phyloP scores from a whole-genome alignment of 305 asterid species.

The Rubia peregrina region DNA sequence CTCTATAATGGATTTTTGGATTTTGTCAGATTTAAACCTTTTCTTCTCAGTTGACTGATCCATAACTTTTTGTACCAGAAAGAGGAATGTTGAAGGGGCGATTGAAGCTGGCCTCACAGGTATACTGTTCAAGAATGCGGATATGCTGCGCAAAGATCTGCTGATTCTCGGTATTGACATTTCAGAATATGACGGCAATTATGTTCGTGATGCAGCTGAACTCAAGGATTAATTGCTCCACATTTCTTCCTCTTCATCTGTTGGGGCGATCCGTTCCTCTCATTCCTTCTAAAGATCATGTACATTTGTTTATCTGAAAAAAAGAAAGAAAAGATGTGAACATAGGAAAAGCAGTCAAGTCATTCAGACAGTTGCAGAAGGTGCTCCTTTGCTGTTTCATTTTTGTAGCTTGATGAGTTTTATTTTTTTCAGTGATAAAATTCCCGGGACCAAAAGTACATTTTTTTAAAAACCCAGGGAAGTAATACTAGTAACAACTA shows the following conservation, averaged over 20 bases:
- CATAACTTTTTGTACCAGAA: slow-evolving; percentile 31
- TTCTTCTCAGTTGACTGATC: neutral
- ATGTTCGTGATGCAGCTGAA: slow-evolving; percentile 21
- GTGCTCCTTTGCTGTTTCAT: neutral
- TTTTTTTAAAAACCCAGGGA: too few relatives aligned
- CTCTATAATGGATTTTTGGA: neutral
- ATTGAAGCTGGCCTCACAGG: slow-evolving; percentile 52
- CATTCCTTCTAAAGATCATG: neutral
- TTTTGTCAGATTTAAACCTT: neutral
- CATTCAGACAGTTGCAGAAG: neutral
- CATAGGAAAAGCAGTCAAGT: neutral
- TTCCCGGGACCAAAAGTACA: too few relatives aligned
- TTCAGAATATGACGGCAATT: slow-evolving; percentile 13
- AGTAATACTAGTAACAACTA: too few relatives aligned
- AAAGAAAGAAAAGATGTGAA: neutral
- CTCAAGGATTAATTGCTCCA: slow-evolving; percentile 5
- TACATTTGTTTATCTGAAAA: neutral
- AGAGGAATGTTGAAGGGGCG: slow-evolving; percentile 77
- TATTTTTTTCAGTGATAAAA: too few relatives aligned
- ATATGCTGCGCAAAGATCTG: slow-evolving; percentile 49
- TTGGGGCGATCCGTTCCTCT: neutral
- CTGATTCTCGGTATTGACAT: slow-evolving; percentile 38
- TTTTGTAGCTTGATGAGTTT: neutral
- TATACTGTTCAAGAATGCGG: slow-evolving; percentile 62
- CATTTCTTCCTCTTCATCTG: neutral